A percentile compares a stretch with the other conserved stretches of the same genome.
Conservation (phyloP, 1,139 yeast species). For the Protomyces pachydermus region DNA sequence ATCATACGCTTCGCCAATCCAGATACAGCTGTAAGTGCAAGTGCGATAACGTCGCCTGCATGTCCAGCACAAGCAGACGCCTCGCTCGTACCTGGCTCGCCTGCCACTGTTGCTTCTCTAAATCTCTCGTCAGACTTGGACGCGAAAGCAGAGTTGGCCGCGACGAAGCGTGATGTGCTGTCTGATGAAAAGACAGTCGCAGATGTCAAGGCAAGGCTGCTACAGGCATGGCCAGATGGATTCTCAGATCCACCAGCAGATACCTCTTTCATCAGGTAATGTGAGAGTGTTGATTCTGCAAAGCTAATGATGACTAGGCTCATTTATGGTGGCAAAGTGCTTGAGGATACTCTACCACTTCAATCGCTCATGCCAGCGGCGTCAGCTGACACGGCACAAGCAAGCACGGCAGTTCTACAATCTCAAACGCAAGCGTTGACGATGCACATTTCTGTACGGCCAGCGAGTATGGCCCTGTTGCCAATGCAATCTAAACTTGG, state of each 20-base stretch:
- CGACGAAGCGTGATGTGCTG: no score
- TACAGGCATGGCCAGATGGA: background rate
- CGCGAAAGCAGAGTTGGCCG: background rate
- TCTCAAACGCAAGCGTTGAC: background rate
- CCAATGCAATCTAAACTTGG: background rate
- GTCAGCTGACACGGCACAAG: background rate
- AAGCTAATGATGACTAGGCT: background rate
- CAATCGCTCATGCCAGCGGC: background rate
- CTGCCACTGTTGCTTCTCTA: background rate
- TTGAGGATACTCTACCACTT: background rate
- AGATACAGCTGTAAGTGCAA: background rate
- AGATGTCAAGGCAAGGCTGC: background rate
- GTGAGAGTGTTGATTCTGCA: background rate
- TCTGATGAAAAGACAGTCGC: background rate
- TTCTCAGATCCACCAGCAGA: background rate
- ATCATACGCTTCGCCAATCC: background rate
- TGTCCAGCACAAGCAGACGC: background rate
- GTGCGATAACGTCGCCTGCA: background rate
- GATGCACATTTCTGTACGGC: background rate
- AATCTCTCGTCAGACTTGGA: background rate
- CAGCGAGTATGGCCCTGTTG: background rate
- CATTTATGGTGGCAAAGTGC: background rate
- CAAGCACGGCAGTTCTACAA: no score
- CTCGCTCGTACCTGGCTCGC: background rate
- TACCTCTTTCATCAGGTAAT: background rate